Evolutionary conservation across 495 filamentous ascomycete species (phyloP), one percentile per base, ranked within the genome.

Genomic region (Hamigera avellanea): DNA sequence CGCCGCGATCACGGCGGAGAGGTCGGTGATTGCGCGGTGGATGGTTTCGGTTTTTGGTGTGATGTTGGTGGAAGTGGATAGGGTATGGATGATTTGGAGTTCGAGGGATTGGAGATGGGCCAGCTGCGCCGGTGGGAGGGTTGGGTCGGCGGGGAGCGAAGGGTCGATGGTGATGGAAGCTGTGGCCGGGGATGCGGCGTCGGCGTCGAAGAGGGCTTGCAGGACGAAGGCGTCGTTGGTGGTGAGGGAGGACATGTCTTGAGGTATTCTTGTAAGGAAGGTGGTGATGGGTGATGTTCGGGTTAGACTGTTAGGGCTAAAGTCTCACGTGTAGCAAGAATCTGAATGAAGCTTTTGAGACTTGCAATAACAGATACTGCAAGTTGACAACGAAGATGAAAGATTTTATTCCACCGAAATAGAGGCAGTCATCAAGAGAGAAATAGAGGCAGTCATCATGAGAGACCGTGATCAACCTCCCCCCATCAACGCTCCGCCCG

Each of bases 191-290:
- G 81, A 75, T 14, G 79, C 72, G 19, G 75, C 69, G 50, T 88
- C 85, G 9, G 81, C 79, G 43, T 91, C 83, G 48, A 82, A 86
- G 54, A 93, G 79, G 36, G 82, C 80, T 45, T 78, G 64, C 28
- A 91, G 75, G 41, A 89, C 74, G 23, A 75, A 68, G 41, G 75
- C 55, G 57, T 93, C 86, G 48, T 81, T 80, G 17, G 57, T 56
- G 37, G 78, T 80, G 18, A 93, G 75, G 32, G 23, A 64, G 51
- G 53, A n/a, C n/a, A n/a, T n/a, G 66, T 23, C 9, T 23, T 4
- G 21, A 23, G 21, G 21, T 33, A 30, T 30, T 15, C 4, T 30
- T 30, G 14, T 4, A 9, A 23, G 21, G 9, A 23, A 23, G 21
- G 21, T 23, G 21, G 21, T 23, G 21, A 23, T 23, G 4, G 4